Conservation (phyloP, 257 asterid genomes). For the Fraxinus excelsior region DNA sequence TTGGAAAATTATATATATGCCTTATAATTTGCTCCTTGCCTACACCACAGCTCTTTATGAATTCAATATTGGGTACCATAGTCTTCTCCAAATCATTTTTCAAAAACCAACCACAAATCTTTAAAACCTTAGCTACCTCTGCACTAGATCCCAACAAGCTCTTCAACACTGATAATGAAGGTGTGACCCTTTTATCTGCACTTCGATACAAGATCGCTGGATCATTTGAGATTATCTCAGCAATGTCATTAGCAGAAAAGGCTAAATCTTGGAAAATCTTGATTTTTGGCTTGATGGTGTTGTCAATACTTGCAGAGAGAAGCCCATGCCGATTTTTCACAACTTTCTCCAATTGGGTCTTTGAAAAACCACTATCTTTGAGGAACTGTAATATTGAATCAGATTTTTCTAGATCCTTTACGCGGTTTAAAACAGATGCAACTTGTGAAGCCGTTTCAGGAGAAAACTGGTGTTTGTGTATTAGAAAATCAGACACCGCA, state of each 20-base stretch:
- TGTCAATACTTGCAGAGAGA: slow-evolving; percentile 25
- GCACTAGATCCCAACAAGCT: too few relatives aligned
- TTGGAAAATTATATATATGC: slow-evolving; percentile 25
- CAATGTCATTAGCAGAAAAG: too few relatives aligned
- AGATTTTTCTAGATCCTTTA: slow-evolving; percentile 21
- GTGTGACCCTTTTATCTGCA: too few relatives aligned
- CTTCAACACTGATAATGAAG: too few relatives aligned
- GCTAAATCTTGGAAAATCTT: too few relatives aligned
- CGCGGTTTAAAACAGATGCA: slow-evolving; percentile 25
- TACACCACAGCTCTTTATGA: slow-evolving; percentile 45
- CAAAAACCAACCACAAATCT: too few relatives aligned
- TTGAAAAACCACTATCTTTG: slow-evolving; percentile 44
- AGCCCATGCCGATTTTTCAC: slow-evolving; percentile 17
- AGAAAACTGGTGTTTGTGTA: slow-evolving; percentile 33
- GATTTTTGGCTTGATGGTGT: slow-evolving; percentile 30
- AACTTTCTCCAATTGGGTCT: slow-evolving; percentile 40
- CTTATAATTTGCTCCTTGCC: slow-evolving; percentile 20
- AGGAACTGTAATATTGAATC: slow-evolving; percentile 35
- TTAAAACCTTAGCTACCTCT: too few relatives aligned
- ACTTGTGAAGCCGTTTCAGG: slow-evolving; percentile 29
- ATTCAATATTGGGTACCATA: too few relatives aligned
- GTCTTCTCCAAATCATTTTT: too few relatives aligned
- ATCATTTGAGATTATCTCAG: too few relatives aligned
- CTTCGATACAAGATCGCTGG: too few relatives aligned
- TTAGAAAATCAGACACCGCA: slow-evolving; percentile 20